These are phyloP conservation scores for Trypanosoma vivax DNA, from an alignment of 208 protist genomes.

Conservation along the genomic window DNA sequence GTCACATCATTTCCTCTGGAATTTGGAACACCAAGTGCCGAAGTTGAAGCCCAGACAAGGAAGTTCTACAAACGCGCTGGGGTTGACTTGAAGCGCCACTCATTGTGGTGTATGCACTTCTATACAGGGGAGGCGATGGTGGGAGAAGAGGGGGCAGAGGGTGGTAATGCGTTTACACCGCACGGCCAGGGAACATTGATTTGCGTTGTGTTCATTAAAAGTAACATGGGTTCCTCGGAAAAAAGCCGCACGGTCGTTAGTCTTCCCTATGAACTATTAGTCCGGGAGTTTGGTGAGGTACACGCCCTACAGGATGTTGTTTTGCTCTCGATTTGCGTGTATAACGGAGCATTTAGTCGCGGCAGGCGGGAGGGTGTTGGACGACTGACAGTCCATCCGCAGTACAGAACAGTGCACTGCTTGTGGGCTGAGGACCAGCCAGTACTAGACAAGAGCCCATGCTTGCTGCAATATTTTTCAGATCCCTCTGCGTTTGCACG, in stretches of 20 bases:
- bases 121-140: conserved; percentile 20
- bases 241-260: not conserved
- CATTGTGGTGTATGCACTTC: conserved; percentile 7
- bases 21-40: not conserved
- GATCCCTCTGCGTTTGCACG: not conserved
- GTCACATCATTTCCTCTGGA: conserved; percentile 18
- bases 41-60: conserved; percentile 5
- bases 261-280: conserved; percentile 4
- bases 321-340: conserved; percentile 20
- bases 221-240: not conserved
- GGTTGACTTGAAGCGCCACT: conserved; percentile 10
- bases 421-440: conserved; percentile 44
- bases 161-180: conserved; percentile 11
- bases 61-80: conserved; percentile 11
- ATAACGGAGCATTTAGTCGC: conserved; percentile 34
- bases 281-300: conserved; percentile 16
- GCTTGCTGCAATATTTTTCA: conserved; percentile 15
- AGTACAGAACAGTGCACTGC: conserved; percentile 40
- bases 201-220: conserved; percentile 16
- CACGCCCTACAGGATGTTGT: conserved; percentile 10
- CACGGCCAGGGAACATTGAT: conserved; percentile 19
- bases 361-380: conserved; percentile 40
- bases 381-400: conserved; percentile 33
- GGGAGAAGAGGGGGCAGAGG: conserved; percentile 8
- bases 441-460: conserved; percentile 15